Percentiles rank a stretch among this genome's conserved stretches.
Conservation (phyloP, 2,329 filamentous ascomycete species). For the Thelonectria rubi region DNA sequence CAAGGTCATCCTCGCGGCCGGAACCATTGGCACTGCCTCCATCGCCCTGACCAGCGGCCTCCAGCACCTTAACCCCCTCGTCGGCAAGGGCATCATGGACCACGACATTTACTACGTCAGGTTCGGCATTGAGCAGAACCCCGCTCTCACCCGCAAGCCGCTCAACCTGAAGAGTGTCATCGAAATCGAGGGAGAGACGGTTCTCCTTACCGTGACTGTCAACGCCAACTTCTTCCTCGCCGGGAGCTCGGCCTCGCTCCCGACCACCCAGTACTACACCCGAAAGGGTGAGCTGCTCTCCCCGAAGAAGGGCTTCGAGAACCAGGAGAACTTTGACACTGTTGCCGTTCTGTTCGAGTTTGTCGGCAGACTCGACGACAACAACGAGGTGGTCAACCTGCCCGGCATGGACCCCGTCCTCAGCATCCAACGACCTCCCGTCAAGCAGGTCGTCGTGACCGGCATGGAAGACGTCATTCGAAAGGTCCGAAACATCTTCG, state of each 20-base stretch:
- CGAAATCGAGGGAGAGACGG: conserved; percentile 15
- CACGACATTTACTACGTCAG: conserved; percentile 32
- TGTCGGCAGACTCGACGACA: conserved; percentile 7
- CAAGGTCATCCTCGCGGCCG: conserved; percentile 24
- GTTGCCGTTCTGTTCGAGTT: conserved; percentile 32
- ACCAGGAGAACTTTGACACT: conserved; percentile 28
- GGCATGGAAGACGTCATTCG: conserved; percentile 25
- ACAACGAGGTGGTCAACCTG: conserved; percentile 24
- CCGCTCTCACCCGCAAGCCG: conserved; percentile 17
- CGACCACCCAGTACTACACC: conserved; percentile 28
- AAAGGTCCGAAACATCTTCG: conserved; percentile 2
- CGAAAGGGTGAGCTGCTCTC: conserved; percentile 14
- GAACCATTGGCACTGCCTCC: conserved; percentile 29
- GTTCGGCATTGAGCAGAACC: conserved; percentile 27
- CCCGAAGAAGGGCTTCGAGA: conserved; percentile 11
- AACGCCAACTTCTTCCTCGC: conserved; percentile 34
- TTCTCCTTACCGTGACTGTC: conserved; percentile 30
- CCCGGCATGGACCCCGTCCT: conserved; percentile 26
- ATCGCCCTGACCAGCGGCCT: conserved; percentile 31
- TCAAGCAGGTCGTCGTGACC: conserved; percentile 20
- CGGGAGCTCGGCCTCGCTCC: conserved; percentile 28
- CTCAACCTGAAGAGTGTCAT: conserved; percentile 30
- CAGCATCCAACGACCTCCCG: conserved; percentile 13
- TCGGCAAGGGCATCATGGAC: conserved; percentile 28
- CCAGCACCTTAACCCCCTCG: conserved; percentile 10